These are phyloP conservation scores for Pythium aphanidermatum DNA, from an alignment of 352 stramenopile species.

Conservation along the genomic window DNA sequence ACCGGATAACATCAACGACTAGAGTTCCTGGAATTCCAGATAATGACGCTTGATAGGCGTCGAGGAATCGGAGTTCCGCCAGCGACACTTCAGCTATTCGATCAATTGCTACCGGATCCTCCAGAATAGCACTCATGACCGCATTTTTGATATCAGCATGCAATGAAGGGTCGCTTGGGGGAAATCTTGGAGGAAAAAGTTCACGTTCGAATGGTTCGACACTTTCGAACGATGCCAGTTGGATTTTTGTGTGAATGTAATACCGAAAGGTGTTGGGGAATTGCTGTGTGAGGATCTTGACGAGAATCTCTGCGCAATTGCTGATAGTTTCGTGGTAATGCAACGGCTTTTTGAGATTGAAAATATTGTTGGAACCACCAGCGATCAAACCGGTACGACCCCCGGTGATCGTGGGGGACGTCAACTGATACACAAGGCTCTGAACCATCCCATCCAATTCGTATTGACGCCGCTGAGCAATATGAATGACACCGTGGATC, in stretches of 20 bases:
- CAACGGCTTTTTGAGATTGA: slow-evolving; percentile 32
- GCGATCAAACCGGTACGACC: too few relatives aligned
- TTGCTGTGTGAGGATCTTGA: slow-evolving; percentile 56
- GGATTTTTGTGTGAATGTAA: slow-evolving; percentile 58
- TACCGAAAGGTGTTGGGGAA: slow-evolving; percentile 78
- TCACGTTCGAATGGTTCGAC: slow-evolving; percentile 63
- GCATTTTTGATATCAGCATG: slow-evolving; percentile 52
- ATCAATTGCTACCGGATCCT: slow-evolving; percentile 39
- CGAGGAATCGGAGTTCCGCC: slow-evolving; percentile 58
- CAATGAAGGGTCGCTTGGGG: slow-evolving; percentile 42
- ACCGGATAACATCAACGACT: slow-evolving; percentile 51
- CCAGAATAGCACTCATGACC: slow-evolving; percentile 41
- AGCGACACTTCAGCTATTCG: slow-evolving; percentile 50
- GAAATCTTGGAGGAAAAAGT: slow-evolving; percentile 46
- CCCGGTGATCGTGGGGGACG: too few relatives aligned
- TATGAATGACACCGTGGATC: slow-evolving; percentile 56
- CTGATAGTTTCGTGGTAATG: slow-evolving; percentile 43
- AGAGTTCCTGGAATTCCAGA: slow-evolving; percentile 42
- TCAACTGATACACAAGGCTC: slow-evolving; percentile 44
- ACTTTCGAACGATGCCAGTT: slow-evolving; percentile 69
- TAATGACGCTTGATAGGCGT: slow-evolving; percentile 43
- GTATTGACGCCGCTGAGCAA: slow-evolving; percentile 43
- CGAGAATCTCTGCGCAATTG: slow-evolving; percentile 59
- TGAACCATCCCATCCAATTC: slow-evolving; percentile 40
- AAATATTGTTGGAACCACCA: too few relatives aligned